Evolutionary conservation across 2,329 filamentous ascomycete genomes (phyloP).

Genomic region (Aspergillus sclerotialis): DNA sequence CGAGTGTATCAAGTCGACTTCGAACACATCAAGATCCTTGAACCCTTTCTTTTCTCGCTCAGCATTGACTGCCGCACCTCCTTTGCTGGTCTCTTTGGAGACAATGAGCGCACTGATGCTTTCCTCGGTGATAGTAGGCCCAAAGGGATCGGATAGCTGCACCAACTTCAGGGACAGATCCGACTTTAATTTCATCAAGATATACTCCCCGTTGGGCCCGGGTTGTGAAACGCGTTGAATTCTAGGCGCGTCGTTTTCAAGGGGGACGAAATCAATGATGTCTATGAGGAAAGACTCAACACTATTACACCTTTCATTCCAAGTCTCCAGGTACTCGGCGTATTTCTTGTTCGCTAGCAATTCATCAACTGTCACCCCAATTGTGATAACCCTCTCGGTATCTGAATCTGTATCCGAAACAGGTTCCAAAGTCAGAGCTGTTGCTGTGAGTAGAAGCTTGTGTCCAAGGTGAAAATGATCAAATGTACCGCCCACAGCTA

Average conservation of each 20-base stretch:
- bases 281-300: constrained; percentile 64
- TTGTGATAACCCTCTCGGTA: constrained; percentile 55
- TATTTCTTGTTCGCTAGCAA: constrained; percentile 86
- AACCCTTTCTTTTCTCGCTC: constrained; percentile 70
- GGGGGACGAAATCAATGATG: constrained; percentile 52
- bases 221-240: constrained; percentile 27
- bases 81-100: constrained; percentile 78
- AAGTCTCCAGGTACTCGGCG: constrained; percentile 70
- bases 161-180: constrained; percentile 69
- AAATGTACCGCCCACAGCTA: constrained; percentile 88
- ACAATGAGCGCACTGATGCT: constrained; percentile 74
- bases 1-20: constrained; percentile 80
- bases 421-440: constrained; percentile 61
- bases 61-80: constrained; percentile 80
- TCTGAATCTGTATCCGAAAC: constrained; percentile 24
- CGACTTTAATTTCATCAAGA: constrained; percentile 46
- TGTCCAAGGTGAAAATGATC: constrained; percentile 94
- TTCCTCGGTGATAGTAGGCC: constrained; percentile 80
- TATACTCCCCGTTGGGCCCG: constrained; percentile 33
- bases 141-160: constrained; percentile 79
- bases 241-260: constrained; percentile 29
- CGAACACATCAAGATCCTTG: constrained; percentile 69
- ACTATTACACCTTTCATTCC: constrained; percentile 63
- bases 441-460: constrained; percentile 91
- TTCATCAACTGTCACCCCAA: constrained; percentile 84